phyloP scores from a whole-genome alignment of 768 basidiomycete genomes.

The Lepiota venenata region DNA sequence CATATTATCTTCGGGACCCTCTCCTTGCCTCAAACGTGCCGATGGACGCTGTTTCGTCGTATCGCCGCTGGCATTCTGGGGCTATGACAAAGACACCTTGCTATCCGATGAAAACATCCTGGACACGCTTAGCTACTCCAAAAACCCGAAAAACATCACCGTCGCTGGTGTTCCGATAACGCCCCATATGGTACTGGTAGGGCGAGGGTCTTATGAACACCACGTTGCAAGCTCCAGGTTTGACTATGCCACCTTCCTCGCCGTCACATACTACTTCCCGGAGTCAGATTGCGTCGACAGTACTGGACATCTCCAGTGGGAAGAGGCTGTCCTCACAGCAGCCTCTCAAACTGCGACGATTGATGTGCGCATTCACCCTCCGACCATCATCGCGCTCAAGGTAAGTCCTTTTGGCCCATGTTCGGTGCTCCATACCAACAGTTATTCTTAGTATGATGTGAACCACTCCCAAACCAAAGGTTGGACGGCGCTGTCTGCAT shows the following conservation, averaged over 20 bases:
- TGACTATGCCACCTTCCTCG: constrained; percentile 68
- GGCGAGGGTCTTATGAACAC: constrained; percentile 54
- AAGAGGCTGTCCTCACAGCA: constrained; percentile 44
- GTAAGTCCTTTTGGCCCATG: constrained; percentile 22
- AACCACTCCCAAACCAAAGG: constrained; percentile 41
- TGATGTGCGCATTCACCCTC: constrained; percentile 27
- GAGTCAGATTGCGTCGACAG: constrained; percentile 67
- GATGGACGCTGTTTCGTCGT: constrained; percentile 63
- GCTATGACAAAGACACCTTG: constrained; percentile 53
- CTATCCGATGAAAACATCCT: constrained; percentile 53
- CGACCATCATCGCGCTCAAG: constrained; percentile 45
- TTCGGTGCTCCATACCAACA: constrained; percentile 7
- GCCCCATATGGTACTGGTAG: constrained; percentile 75
- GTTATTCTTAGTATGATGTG: constrained; percentile 45
- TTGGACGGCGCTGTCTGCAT: constrained; percentile 62
- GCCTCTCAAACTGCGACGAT: constrained; percentile 31
- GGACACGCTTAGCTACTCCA: constrained; percentile 49
- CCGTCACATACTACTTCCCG: constrained; percentile 80
- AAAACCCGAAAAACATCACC: constrained; percentile 51
- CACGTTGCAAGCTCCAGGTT: constrained; percentile 43
- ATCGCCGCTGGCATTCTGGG: constrained; percentile 77
- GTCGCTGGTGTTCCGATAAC: constrained; percentile 64
- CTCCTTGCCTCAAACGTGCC: constrained; percentile 52
- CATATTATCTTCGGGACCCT: constrained; percentile 32
- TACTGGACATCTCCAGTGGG: constrained; percentile 62